Evolutionary conservation across 257 asterid species (phyloP).

Genomic region (Przewalskia tangutica): DNA sequence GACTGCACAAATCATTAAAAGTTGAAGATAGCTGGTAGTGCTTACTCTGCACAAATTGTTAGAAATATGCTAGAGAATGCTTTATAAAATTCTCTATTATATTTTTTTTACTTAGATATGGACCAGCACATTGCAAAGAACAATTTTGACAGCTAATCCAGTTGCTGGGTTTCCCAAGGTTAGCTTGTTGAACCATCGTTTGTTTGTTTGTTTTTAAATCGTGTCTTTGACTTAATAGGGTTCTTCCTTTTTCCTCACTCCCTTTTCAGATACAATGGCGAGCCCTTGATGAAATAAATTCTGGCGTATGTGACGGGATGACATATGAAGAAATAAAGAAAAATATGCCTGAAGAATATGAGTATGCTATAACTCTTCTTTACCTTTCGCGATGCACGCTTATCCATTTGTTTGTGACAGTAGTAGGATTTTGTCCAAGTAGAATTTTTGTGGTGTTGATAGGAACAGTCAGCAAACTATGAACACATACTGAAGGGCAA

Average conservation of each 20-base stretch:
- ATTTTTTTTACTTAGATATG: constrained; percentile 61
- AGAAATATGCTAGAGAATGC: neutral
- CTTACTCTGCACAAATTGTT: constrained; percentile 2
- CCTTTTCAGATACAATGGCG: constrained; percentile 92
- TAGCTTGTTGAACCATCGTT: constrained; percentile 4
- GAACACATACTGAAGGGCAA: neutral
- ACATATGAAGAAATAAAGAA: constrained; percentile 95
- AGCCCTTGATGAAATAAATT: constrained; percentile 95
- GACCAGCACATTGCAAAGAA: constrained; percentile 99
- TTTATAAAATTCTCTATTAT: constrained; percentile 2
- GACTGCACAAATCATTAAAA: too few relatives aligned
- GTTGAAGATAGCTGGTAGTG: neutral
- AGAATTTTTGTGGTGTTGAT: neutral
- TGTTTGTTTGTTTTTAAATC: neutral
- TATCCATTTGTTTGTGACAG: neutral
- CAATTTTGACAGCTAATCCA: constrained; percentile 76
- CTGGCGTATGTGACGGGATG: constrained; percentile 98
- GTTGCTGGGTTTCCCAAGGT: constrained; percentile 97
- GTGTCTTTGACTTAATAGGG: neutral
- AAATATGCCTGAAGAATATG: constrained; percentile 95
- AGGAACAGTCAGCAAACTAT: neutral
- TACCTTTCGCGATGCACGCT: neutral
- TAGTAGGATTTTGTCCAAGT: neutral
- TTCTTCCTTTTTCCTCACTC: constrained; percentile 7
- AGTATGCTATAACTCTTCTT: constrained; percentile 44